Conservation (phyloP, 139 green algal species). For the Haematococcus sp. region DNA sequence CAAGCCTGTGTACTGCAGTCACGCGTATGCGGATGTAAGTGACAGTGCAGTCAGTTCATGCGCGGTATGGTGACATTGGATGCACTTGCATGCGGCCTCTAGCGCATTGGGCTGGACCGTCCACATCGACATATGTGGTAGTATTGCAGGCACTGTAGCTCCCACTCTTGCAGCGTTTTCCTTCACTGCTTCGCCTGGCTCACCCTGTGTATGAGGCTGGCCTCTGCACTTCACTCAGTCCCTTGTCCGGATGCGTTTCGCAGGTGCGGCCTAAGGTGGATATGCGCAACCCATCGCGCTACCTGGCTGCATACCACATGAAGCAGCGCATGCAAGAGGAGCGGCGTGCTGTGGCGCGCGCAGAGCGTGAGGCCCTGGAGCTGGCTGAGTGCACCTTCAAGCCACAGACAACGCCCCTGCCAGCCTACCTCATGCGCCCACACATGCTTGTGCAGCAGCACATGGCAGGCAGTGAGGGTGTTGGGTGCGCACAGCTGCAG, state of each 20-base stretch:
- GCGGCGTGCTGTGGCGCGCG: neutral
- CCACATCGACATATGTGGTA: too few relatives aligned
- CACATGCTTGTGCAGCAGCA: conserved; percentile 17
- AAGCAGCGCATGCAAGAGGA: conserved; percentile 18
- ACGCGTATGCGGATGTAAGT: conserved; percentile 18
- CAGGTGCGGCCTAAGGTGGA: conserved; percentile 20
- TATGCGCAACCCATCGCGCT: conserved; percentile 14
- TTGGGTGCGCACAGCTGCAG: too few relatives aligned
- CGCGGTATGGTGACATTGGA: too few relatives aligned
- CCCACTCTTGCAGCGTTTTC: too few relatives aligned
- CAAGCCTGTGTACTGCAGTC: conserved; percentile 9
- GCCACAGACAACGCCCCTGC: conserved; percentile 29
- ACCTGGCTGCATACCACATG: conserved; percentile 17
- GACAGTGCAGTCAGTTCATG: neutral
- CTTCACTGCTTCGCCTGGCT: too few relatives aligned
- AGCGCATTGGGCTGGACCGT: too few relatives aligned
- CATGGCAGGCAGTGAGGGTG: neutral
- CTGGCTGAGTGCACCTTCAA: conserved; percentile 34
- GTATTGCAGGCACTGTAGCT: too few relatives aligned
- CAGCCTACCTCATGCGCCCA: conserved; percentile 22
- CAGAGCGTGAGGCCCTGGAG: conserved; percentile 22
- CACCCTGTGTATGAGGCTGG: too few relatives aligned
- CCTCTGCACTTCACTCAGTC: too few relatives aligned
- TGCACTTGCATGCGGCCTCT: too few relatives aligned
- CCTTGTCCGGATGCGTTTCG: too few relatives aligned